Percentiles rank a stretch among this genome's conserved stretches.
These are phyloP conservation scores for Yamadazyma paraphyllophila DNA, from an alignment of 805 yeast species.

Conservation along the genomic window DNA sequence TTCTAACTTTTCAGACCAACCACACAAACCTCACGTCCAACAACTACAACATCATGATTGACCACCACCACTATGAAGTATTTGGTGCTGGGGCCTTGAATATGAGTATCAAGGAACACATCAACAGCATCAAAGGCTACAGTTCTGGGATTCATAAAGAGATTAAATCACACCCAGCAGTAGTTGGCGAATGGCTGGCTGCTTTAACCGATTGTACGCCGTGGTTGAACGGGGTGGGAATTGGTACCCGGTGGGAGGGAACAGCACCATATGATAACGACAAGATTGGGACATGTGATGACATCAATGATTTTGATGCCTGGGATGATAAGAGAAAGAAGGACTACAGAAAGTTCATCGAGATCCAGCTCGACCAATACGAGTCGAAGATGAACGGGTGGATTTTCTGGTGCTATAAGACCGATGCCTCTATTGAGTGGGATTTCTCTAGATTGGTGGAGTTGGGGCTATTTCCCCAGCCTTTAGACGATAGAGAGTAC, in stretches of 20 bases:
- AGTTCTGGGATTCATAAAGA: slow-evolving; percentile 33
- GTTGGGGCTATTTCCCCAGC: slow-evolving; percentile 58
- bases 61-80: slow-evolving; percentile 43
- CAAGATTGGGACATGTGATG: slow-evolving; percentile 45
- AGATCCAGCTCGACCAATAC: slow-evolving; percentile 58
- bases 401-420: slow-evolving; percentile 73
- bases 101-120: slow-evolving; percentile 29
- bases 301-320: slow-evolving; percentile 32
- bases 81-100: slow-evolving; percentile 27
- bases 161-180: slow-evolving; percentile 43
- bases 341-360: slow-evolving; percentile 53
- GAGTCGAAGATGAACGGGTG: slow-evolving; percentile 49
- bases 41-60: slow-evolving; percentile 35
- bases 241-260: slow-evolving; percentile 63
- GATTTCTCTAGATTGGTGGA: slow-evolving; percentile 56
- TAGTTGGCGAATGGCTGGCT: slow-evolving; percentile 74
- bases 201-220: slow-evolving; percentile 70
- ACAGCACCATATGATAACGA: slow-evolving; percentile 25
- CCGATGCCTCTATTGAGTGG: slow-evolving; percentile 69
- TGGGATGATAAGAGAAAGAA: slow-evolving; percentile 46
- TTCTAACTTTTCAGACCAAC: slow-evolving; percentile 2
- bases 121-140: slow-evolving; percentile 29
- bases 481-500: slow-evolving; percentile 42
- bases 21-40: slow-evolving; percentile 11
- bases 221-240: slow-evolving; percentile 68